Percentiles rank a stretch among this genome's conserved stretches.
These are phyloP conservation scores for Pezicula rhizophila DNA, from an alignment of 2,329 filamentous ascomycete genomes.

Conservation along the genomic window DNA sequence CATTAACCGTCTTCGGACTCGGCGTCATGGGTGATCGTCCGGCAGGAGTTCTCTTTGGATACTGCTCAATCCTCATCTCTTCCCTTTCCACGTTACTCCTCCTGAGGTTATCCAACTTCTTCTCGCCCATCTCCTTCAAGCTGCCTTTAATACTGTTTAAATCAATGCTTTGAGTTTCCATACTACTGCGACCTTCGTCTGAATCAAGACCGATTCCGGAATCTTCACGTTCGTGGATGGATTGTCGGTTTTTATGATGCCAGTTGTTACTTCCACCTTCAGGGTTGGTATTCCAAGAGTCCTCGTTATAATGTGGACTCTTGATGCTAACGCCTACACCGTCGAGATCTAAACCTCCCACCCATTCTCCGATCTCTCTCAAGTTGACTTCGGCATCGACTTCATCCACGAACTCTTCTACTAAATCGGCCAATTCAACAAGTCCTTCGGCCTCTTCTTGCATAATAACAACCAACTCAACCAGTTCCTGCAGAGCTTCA, in stretches of 20 bases:
- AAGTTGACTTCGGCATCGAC: conserved; percentile 4
- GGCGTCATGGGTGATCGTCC: neutral
- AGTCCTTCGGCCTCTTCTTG: conserved; percentile 16
- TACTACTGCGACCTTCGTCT: neutral
- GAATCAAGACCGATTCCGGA: neutral
- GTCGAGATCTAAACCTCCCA: neutral
- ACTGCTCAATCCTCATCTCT: too few species aligned
- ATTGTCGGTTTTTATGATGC: neutral
- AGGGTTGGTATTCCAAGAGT: neutral
- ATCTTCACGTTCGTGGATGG: neutral
- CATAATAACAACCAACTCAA: conserved; percentile 15
- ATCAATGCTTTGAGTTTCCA: too few species aligned
- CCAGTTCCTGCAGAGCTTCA: conserved; percentile 7
- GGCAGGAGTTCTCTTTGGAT: too few species aligned
- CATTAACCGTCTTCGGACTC: neutral
- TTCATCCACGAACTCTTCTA: conserved; percentile 14
- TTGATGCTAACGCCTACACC: neutral
- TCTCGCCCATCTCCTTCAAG: neutral
- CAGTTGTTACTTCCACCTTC: neutral
- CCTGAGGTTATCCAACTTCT: too few species aligned
- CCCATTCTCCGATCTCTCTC: conserved; percentile 3
- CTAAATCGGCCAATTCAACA: conserved; percentile 10
- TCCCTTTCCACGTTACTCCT: neutral
- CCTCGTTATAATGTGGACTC: neutral
- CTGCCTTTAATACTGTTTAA: neutral